Percentiles rank a stretch among this genome's conserved stretches.
phyloP scores from a whole-genome alignment of 495 filamentous ascomycete genomes.

The Astrothelium subdiscretum region DNA sequence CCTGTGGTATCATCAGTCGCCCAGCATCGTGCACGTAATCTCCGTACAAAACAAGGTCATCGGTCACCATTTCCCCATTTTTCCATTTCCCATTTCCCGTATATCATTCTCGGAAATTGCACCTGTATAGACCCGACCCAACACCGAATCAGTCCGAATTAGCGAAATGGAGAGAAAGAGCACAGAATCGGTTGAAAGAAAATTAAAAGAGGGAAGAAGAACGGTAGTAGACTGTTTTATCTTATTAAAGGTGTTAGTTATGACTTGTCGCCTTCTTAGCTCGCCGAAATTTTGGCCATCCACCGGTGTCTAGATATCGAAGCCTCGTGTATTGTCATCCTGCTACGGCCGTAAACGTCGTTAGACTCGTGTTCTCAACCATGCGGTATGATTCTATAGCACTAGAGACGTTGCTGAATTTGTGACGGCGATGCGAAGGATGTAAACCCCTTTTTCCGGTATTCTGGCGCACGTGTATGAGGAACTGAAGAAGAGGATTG shows the following conservation, averaged over 20 bases:
- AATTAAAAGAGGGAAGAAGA: not conserved
- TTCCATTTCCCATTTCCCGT: not conserved
- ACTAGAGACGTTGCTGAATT: too few relatives aligned
- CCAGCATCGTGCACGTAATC: not conserved
- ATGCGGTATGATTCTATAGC: not conserved
- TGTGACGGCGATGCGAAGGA: too few relatives aligned
- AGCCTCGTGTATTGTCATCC: not conserved
- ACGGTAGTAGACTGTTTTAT: not conserved
- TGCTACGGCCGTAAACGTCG: not conserved
- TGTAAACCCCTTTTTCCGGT: too few relatives aligned
- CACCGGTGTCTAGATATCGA: not conserved
- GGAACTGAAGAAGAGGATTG: too few relatives aligned
- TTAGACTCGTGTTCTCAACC: not conserved
- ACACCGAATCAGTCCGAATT: not conserved
- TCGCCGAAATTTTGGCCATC: not conserved
- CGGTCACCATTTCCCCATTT: not conserved
- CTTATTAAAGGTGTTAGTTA: not conserved
- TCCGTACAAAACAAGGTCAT: not conserved
- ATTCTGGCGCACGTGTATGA: too few relatives aligned
- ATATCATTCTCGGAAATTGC: not conserved
- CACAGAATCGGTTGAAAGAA: not conserved
- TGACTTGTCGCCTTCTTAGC: not conserved
- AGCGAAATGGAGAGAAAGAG: not conserved
- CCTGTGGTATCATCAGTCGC: not conserved
- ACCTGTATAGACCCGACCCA: slow-evolving; percentile 2